These are phyloP conservation scores for Tolypocladium endophyticum DNA, from an alignment of 2,329 filamentous ascomycete species.

Conservation along the genomic window DNA sequence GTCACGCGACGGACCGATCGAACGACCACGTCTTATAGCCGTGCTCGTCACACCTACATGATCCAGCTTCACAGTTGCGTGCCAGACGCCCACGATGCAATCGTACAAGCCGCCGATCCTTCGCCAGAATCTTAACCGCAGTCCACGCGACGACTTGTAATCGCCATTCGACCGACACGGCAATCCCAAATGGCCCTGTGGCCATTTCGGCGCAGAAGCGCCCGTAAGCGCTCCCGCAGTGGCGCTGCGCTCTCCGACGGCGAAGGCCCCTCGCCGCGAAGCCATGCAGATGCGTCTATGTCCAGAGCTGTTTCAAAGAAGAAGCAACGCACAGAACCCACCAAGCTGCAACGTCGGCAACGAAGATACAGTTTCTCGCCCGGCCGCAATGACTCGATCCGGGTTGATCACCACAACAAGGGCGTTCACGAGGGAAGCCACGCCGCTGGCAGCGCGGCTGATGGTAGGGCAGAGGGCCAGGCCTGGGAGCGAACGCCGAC, in stretches of 20 bases:
- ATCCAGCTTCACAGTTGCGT: background rate
- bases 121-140: background rate
- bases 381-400: conserved; percentile 44
- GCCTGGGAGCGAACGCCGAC: conserved; percentile 31
- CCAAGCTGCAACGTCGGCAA: conserved; percentile 34
- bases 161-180: background rate
- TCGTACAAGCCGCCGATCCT: conserved; percentile 1
- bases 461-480: conserved; percentile 3
- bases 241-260: conserved; percentile 44
- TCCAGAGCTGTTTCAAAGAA: conserved; percentile 20
- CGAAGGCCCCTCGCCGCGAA: conserved; percentile 30
- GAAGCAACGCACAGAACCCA: conserved; percentile 34
- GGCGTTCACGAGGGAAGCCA: conserved; percentile 6
- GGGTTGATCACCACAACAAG: conserved; percentile 19
- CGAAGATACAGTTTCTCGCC: conserved; percentile 54
- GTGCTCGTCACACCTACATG: background rate
- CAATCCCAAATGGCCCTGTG: conserved; percentile 59
- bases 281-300: conserved; percentile 19
- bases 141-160: background rate
- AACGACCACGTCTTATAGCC: background rate
- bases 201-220: conserved; percentile 69
- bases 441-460: conserved; percentile 1
- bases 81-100: conserved; percentile 1
- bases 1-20: background rate
- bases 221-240: conserved; percentile 46